Evolutionary conservation across 352 stramenopile species (phyloP).

Genomic region (Phytophthora megakarya): DNA sequence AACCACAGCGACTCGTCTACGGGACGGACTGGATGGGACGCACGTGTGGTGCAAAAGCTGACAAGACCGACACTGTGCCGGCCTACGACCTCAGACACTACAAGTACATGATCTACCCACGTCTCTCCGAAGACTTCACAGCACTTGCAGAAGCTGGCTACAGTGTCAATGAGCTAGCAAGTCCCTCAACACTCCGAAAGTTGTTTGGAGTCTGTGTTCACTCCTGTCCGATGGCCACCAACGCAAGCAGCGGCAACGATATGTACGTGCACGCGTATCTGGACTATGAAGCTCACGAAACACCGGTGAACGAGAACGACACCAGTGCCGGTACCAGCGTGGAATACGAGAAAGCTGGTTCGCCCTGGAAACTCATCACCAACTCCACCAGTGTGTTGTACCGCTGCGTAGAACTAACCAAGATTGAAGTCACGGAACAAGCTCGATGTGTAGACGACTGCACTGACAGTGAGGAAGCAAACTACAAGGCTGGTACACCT

Average conservation of each 20-base stretch:
- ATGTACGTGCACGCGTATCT: slow-evolving; percentile 69
- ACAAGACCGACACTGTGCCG: slow-evolving; percentile 45
- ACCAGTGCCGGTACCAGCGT: slow-evolving; percentile 27
- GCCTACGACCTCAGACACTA: slow-evolving; percentile 74
- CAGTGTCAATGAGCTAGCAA: slow-evolving; percentile 22
- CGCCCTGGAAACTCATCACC: slow-evolving; percentile 63
- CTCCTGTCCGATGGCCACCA: slow-evolving; percentile 55
- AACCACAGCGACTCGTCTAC: slow-evolving; percentile 79
- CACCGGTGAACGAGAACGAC: slow-evolving; percentile 45
- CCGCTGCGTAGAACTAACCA: slow-evolving; percentile 70
- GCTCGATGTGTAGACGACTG: slow-evolving; percentile 76
- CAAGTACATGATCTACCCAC: slow-evolving; percentile 74
- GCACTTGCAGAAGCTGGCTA: slow-evolving; percentile 23
- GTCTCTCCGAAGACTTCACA: slow-evolving; percentile 63
- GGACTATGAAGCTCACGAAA: slow-evolving; percentile 46
- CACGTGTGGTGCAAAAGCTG: slow-evolving; percentile 61
- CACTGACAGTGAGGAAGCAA: slow-evolving; percentile 40
- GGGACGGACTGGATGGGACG: slow-evolving; percentile 75
- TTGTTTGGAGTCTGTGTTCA: slow-evolving; percentile 56
- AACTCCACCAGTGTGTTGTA: slow-evolving; percentile 71
- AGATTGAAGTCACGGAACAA: slow-evolving; percentile 46
- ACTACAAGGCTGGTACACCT: slow-evolving; percentile 33
- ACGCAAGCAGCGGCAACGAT: slow-evolving; percentile 24
- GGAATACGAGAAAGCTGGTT: slow-evolving; percentile 62
- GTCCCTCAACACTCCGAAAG: slow-evolving; percentile 42